A percentile compares a stretch with the other conserved stretches of the same genome.
Conservation (phyloP, 1,284 basidiomycete genomes). For the Cutaneotrichosporon spelunceum region DNA sequence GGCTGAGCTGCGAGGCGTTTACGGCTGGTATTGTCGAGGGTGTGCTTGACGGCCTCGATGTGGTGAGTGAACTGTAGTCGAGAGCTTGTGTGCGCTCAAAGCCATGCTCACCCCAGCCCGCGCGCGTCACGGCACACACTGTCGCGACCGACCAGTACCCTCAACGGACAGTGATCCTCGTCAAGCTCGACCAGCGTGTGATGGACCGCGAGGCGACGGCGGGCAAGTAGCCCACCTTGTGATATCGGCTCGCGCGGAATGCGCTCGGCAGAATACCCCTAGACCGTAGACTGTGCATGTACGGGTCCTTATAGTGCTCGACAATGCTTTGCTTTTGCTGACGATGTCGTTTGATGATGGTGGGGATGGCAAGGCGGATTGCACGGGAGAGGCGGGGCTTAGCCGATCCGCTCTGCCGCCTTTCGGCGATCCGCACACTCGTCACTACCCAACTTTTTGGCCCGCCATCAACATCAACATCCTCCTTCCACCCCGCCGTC, state of each 20-base stretch:
- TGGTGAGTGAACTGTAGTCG: conserved; percentile 72
- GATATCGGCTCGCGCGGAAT: background rate
- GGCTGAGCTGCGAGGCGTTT: conserved; percentile 91
- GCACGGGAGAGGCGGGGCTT: conserved; percentile 2
- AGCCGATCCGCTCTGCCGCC: background rate
- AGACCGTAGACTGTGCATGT: conserved; percentile 11
- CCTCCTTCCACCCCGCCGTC: background rate
- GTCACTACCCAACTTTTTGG: conserved; percentile 6
- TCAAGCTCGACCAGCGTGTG: conserved; percentile 87
- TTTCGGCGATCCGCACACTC: background rate
- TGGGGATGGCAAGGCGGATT: background rate
- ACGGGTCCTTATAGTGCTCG: background rate
- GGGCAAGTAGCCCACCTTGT: conserved; percentile 34
- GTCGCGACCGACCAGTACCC: conserved; percentile 79
- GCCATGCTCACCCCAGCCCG: conserved; percentile 62
- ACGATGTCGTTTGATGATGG: background rate
- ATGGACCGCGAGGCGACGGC: conserved; percentile 81
- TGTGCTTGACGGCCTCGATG: conserved; percentile 89
- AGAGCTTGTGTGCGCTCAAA: no score
- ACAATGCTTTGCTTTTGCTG: background rate
- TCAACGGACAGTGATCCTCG: conserved; percentile 82
- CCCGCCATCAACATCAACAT: background rate
- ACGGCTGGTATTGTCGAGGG: conserved; percentile 97
- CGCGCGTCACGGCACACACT: conserved; percentile 92
- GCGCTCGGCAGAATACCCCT: background rate